A percentile compares a stretch with the other conserved stretches of the same genome.
Evolutionary conservation across 345 rosid species (phyloP).

Genomic region (Eucalyptus regnans): DNA sequence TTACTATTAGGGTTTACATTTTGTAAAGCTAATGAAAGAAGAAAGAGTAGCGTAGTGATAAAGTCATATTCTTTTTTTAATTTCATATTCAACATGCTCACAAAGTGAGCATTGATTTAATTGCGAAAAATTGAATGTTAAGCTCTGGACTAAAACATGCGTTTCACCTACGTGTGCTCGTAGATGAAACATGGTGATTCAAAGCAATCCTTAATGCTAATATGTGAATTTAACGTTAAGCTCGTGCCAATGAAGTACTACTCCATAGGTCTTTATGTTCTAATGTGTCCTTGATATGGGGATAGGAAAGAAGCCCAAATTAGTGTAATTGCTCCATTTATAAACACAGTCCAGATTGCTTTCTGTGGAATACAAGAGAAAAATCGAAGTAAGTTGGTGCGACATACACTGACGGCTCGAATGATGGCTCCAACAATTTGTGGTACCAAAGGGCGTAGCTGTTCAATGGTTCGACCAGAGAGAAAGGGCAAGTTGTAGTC

Average conservation of each 20-base stretch:
- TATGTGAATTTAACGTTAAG: neutral
- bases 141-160: neutral
- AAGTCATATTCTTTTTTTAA: neutral
- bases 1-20: neutral
- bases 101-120: neutral
- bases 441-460: slow-evolving; percentile 22
- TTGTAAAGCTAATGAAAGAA: neutral
- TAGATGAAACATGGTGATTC: neutral
- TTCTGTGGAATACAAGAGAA: neutral
- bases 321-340: neutral
- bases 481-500: slow-evolving; percentile 38
- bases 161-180: neutral
- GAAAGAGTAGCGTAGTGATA: neutral
- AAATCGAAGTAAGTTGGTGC: neutral
- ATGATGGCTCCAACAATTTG: slow-evolving; percentile 23
- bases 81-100: neutral
- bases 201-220: neutral
- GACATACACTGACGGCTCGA: neutral
- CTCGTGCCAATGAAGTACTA: neutral
- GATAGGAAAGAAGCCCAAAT: neutral
- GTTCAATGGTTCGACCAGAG: slow-evolving; percentile 16
- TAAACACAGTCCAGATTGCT: neutral
- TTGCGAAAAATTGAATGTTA: neutral
- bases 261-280: neutral
- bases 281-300: neutral